These are phyloP conservation scores for Phialophora expanda DNA, from an alignment of 2,329 filamentous ascomycete genomes.

Conservation along the genomic window DNA sequence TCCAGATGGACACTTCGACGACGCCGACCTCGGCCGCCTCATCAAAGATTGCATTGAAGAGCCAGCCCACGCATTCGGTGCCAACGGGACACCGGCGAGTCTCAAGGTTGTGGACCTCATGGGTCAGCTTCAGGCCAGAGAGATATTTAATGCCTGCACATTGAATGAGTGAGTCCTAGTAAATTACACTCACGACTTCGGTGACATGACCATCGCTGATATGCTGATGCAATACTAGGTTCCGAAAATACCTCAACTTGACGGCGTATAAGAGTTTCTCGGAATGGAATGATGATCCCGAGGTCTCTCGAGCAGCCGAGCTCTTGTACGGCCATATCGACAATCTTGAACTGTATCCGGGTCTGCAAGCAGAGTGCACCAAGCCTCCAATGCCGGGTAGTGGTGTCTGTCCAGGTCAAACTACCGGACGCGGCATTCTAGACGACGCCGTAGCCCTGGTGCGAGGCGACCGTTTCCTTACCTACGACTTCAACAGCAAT, in stretches of 20 bases:
- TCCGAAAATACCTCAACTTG: constrained; percentile 45
- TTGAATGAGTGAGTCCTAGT: constrained; percentile 52
- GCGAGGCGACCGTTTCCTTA: constrained; percentile 55
- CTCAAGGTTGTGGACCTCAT: constrained; percentile 57
- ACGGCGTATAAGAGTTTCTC: constrained; percentile 46
- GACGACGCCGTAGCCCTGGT: constrained; percentile 57
- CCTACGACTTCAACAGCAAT: constrained; percentile 56
- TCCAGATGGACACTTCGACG: constrained; percentile 51
- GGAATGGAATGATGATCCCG: constrained; percentile 45
- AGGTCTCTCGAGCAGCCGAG: constrained; percentile 46
- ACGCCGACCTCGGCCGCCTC: constrained; percentile 53
- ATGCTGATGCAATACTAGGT: constrained; percentile 8
- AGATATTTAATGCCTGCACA: constrained; percentile 57
- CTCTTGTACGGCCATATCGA: constrained; percentile 53
- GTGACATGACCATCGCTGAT: background rate
- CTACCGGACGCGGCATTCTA: constrained; percentile 54
- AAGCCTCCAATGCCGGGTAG: constrained; percentile 56
- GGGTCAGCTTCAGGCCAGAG: constrained; percentile 54
- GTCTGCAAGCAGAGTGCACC: constrained; percentile 57
- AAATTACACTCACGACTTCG: constrained; percentile 28
- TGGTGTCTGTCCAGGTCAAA: constrained; percentile 55
- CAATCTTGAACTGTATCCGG: constrained; percentile 58
- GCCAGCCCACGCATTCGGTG: constrained; percentile 58
- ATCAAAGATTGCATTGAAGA: constrained; percentile 56
- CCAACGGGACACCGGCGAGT: constrained; percentile 55